These are phyloP conservation scores for Pisolithus microcarpus DNA, from an alignment of 768 basidiomycete genomes.

Conservation along the genomic window DNA sequence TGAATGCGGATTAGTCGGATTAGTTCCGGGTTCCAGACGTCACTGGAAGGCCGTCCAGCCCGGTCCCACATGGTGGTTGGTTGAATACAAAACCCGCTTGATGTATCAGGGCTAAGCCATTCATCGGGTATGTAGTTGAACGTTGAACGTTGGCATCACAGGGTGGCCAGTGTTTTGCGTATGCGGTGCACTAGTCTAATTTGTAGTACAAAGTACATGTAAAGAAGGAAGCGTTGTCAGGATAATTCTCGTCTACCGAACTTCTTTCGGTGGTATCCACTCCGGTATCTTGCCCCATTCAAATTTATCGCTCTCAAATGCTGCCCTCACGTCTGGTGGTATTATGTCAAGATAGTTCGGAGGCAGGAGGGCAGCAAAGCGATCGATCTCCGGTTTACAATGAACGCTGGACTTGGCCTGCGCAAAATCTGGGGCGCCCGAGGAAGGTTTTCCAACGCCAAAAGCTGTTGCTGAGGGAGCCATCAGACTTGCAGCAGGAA, in stretches of 20 bases:
- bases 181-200: neutral
- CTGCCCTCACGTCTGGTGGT: constrained; percentile 42
- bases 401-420: constrained; percentile 22
- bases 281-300: constrained; percentile 68
- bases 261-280: constrained; percentile 61
- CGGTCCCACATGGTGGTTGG: too few species aligned
- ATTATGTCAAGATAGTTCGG: constrained; percentile 50
- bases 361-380: constrained; percentile 53
- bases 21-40: too few species aligned
- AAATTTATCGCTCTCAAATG: constrained; percentile 52
- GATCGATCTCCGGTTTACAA: constrained; percentile 42
- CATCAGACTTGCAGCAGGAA: constrained; percentile 17
- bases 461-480: constrained; percentile 21
- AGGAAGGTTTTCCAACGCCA: constrained; percentile 13
- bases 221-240: neutral
- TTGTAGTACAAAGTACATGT: neutral
- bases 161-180: neutral
- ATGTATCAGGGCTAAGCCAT: constrained; percentile 6
- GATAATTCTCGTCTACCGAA: constrained; percentile 32
- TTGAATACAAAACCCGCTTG: constrained; percentile 7
- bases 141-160: too few species aligned
- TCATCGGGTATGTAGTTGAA: too few species aligned
- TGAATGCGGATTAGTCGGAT: constrained; percentile 5
- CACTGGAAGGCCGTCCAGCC: too few species aligned
- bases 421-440: constrained; percentile 29